phyloP scores from a whole-genome alignment of 148 eudicot species.

The Amaranthus cruentus region DNA sequence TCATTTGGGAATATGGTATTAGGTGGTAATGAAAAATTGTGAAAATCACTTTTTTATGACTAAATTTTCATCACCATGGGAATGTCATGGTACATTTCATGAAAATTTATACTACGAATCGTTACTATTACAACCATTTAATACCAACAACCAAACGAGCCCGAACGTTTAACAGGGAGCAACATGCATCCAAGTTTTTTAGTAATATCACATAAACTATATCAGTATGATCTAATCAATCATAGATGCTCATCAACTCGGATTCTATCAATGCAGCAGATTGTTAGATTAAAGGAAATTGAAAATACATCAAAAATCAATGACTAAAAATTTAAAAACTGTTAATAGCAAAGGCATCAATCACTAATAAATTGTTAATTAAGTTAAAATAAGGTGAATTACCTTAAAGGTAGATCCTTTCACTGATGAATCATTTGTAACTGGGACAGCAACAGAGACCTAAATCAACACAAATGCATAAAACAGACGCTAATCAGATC shows the following conservation, averaged over 20 bases:
- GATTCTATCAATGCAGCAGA: background rate
- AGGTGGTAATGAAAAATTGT: too few species aligned
- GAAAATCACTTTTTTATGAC: too few species aligned
- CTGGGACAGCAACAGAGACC: conserved; percentile 41
- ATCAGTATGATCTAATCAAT: background rate
- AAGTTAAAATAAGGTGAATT: conserved; percentile 8
- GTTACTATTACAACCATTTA: too few species aligned
- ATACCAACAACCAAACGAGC: too few species aligned
- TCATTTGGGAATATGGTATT: too few species aligned
- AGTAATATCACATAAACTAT: background rate
- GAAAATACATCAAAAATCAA: background rate
- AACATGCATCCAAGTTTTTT: background rate
- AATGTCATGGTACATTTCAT: too few species aligned
- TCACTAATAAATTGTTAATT: background rate
- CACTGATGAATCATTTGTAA: conserved; percentile 38
- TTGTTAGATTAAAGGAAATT: background rate
- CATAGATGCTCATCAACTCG: background rate
- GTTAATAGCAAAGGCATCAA: background rate
- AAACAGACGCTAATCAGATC: conserved; percentile 1
- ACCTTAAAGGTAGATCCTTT: conserved; percentile 54
- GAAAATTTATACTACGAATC: too few species aligned
- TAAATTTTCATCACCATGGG: too few species aligned
- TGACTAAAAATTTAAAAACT: background rate
- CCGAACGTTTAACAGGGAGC: background rate
- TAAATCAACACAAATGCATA: conserved; percentile 18